Evolutionary conservation across 2,329 filamentous ascomycete species (phyloP).

Genomic region (Claviceps cyperi): DNA sequence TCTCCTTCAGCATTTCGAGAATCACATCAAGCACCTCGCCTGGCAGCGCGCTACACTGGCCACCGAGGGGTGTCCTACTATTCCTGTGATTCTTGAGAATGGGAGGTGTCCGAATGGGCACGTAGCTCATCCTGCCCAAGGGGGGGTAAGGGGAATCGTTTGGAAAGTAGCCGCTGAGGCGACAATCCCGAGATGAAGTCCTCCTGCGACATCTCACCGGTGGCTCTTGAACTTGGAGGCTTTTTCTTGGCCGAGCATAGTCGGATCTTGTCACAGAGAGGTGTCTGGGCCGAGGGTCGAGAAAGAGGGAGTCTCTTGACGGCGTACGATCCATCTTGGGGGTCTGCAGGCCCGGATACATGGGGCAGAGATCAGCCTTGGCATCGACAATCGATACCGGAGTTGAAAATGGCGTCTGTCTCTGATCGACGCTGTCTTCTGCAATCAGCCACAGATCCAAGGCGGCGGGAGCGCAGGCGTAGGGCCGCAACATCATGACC

Average conservation of each 20-base stretch:
- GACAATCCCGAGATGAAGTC: slow-evolving; percentile 20
- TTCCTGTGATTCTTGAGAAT: slow-evolving; percentile 4
- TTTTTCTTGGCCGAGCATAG: background rate
- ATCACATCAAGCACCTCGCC: slow-evolving; percentile 45
- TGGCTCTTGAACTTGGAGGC: slow-evolving; percentile 12
- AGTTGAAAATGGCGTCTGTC: slow-evolving; percentile 2
- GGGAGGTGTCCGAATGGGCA: slow-evolving; percentile 4
- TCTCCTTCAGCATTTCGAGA: slow-evolving; percentile 35
- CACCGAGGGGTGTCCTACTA: slow-evolving; percentile 23
- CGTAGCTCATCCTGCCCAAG: slow-evolving; percentile 4
- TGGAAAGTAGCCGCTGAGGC: slow-evolving; percentile 24
- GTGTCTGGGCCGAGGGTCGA: slow-evolving; percentile 20
- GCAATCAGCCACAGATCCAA: slow-evolving; percentile 7
- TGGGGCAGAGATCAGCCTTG: slow-evolving; percentile 13
- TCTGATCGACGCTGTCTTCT: slow-evolving; percentile 6
- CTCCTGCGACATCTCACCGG: slow-evolving; percentile 9
- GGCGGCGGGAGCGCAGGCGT: slow-evolving; percentile 4
- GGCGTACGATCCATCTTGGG: slow-evolving; percentile 10
- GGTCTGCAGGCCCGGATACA: slow-evolving; percentile 19
- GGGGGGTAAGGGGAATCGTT: slow-evolving; percentile 20
- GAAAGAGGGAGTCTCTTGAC: slow-evolving; percentile 11
- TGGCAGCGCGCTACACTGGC: slow-evolving; percentile 40
- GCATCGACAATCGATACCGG: slow-evolving; percentile 8
- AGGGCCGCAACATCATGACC: slow-evolving; percentile 7
- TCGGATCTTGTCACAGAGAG: slow-evolving; percentile 13